Base-by-base conservation (phyloP, 2,329 filamentous ascomycete genomes). In the Paecilomyces sp. region DNA sequence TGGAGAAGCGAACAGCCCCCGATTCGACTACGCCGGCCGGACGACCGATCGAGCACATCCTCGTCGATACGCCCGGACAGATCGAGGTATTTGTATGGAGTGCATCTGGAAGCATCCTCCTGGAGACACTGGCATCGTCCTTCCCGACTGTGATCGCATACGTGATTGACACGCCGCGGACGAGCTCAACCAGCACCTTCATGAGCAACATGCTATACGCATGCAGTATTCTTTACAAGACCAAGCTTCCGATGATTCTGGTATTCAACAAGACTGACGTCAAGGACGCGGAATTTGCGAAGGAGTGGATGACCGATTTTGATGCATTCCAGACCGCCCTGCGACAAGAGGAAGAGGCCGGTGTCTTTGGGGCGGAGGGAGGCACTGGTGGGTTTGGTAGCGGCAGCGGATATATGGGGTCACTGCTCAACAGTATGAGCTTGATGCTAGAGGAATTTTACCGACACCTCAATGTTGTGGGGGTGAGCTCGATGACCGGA, bases 201-300 rank as follows among this genome's bases (percentile, higher is more conserved):
- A 99, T 99, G 94, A 95, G 90, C 74, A 99, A 99, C 78, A 99
- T 99, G 94, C 87, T 99, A 52, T 99, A 99, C 75, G 94, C 94
- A 24, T 97, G 94, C 81, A 96, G 90, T 61, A 99, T 99, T 64
- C 84, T 99, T 15, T 99, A 99, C 84, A 97, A 97, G 81, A 97
- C 93, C 1, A 96, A 96, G 74, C 82, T 99, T 0, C 94, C 94
- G 25, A 99, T 99, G 94, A 95, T 99, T 58, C 80, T 99, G 7
- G 94, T 99, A 11, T 97, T 99, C 82, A 99, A 99, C 81, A 99
- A 99, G 80, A 97, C 92, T 0, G 94, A 99, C 70, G 91, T 96
- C 51, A 91, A 96, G 74, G 89, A 95, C 69, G 91, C 92, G 0
- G 84, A 85, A 28, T 96, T 96, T 70, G 94, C 92, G 1, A 94